These are phyloP conservation scores for Mycena latifolia DNA, from an alignment of 768 basidiomycete genomes.

Conservation along the genomic window DNA sequence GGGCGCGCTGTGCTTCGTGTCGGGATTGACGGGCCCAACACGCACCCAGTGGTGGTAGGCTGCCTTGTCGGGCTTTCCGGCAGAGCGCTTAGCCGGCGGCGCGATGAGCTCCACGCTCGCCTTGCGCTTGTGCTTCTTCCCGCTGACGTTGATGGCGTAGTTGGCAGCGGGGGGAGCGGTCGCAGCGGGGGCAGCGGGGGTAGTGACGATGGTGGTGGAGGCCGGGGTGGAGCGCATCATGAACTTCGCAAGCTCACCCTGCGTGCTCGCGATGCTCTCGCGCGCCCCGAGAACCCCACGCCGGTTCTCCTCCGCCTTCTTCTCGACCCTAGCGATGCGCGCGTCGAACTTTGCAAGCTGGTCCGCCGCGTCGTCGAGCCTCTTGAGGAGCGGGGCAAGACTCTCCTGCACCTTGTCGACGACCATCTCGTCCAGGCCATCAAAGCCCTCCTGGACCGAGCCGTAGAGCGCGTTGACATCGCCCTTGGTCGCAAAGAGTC, in stretches of 20 bases:
- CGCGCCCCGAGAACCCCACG: background rate
- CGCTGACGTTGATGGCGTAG: background rate
- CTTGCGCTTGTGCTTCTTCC: conserved; percentile 4
- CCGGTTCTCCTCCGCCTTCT: background rate
- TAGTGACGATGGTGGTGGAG: background rate
- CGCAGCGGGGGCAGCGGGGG: background rate
- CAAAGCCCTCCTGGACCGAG: background rate
- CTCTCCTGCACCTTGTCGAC: no score
- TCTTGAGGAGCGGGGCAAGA: no score
- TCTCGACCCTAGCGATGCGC: background rate
- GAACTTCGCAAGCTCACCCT: background rate
- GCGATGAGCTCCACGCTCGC: background rate
- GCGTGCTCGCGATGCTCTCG: conserved; percentile 10
- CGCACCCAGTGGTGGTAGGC: background rate
- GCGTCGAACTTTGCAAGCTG: background rate
- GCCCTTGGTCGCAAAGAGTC: background rate
- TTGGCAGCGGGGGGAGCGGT: background rate
- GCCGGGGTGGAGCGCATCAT: background rate
- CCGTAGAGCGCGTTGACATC: background rate
- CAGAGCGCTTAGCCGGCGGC: background rate
- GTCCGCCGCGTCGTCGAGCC: background rate
- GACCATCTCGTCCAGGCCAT: background rate
- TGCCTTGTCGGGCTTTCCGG: conserved; percentile 1
- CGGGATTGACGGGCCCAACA: background rate
- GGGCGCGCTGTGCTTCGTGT: background rate